phyloP scores from a whole-genome alignment of 2,329 filamentous ascomycete species.

The Pseudopithomyces chartarum region DNA sequence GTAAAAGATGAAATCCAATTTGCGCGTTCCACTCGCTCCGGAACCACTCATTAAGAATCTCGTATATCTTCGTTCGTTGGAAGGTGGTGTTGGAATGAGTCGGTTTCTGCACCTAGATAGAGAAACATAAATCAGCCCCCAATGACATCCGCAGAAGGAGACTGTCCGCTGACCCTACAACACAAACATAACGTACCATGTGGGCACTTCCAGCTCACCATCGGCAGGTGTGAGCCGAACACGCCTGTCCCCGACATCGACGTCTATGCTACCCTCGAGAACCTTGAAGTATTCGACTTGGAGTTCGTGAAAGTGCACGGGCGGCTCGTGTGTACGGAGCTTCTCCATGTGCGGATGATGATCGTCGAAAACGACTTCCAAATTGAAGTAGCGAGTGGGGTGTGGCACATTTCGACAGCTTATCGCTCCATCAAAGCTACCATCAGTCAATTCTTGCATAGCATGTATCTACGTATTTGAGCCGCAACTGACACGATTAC shows the following conservation, averaged over 20 bases:
- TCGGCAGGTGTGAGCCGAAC: constrained; percentile 16
- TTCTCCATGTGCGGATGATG: constrained; percentile 8
- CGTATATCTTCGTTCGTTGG: background rate
- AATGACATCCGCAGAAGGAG: too few species aligned
- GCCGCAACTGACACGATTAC: background rate
- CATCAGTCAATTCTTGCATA: background rate
- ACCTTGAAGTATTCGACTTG: constrained; percentile 37
- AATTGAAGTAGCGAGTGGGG: constrained; percentile 4
- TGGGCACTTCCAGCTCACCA: background rate
- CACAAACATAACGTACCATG: background rate
- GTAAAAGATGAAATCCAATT: constrained; percentile 38
- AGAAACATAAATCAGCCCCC: too few species aligned
- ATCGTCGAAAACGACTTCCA: constrained; percentile 11
- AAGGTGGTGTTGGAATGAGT: background rate
- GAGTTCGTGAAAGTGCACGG: constrained; percentile 33
- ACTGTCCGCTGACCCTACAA: too few species aligned
- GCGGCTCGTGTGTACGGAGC: constrained; percentile 21
- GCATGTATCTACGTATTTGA: background rate
- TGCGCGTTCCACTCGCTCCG: constrained; percentile 24
- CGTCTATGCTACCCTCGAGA: constrained; percentile 25
- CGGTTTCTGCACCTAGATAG: too few species aligned
- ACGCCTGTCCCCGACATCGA: constrained; percentile 30
- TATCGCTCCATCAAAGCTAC: background rate
- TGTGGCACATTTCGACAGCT: background rate
- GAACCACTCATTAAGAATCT: constrained; percentile 23